These are phyloP conservation scores for Sphaerostilbella broomeana DNA, from an alignment of 2,329 filamentous ascomycete species.

Conservation along the genomic window DNA sequence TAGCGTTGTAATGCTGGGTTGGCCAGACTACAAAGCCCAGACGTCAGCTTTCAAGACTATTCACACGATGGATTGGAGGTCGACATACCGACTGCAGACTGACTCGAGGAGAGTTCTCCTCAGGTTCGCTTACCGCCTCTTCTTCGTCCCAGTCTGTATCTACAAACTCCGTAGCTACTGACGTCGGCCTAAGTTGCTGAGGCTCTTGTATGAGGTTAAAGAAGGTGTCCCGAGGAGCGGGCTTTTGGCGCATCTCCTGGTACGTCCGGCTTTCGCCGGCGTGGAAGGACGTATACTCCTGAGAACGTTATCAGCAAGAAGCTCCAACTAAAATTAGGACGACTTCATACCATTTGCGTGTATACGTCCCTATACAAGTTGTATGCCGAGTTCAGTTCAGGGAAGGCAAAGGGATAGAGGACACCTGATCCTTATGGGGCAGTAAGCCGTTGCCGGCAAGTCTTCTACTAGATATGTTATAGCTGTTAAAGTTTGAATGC, in stretches of 20 bases:
- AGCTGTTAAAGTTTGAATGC: no score
- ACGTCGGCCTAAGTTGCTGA: conserved; percentile 51
- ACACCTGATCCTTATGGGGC: conserved; percentile 12
- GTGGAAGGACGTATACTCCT: conserved; percentile 33
- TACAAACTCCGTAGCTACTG: conserved; percentile 69
- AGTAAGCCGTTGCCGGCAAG: conserved; percentile 34
- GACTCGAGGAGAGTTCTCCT: conserved; percentile 59
- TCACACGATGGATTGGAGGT: neutral
- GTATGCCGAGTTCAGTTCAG: no score
- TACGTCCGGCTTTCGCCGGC: conserved; percentile 33
- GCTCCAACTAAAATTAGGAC: no score
- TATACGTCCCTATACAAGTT: no score
- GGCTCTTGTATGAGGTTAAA: conserved; percentile 51
- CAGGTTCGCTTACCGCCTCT: conserved; percentile 52
- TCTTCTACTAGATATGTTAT: no score
- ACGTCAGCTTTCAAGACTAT: conserved; percentile 3
- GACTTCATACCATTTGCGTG: conserved; percentile 31
- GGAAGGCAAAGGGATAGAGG: no score
- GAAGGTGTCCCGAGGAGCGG: conserved; percentile 48
- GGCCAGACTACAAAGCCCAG: conserved; percentile 47
- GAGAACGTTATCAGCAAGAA: no score
- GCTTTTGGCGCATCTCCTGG: conserved; percentile 48
- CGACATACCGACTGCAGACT: conserved; percentile 66
- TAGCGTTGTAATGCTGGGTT: conserved; percentile 75
- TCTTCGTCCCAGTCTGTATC: conserved; percentile 68